Conservation (phyloP, 192 early-diverging fungal species). For the Coemansia sp. region DNA sequence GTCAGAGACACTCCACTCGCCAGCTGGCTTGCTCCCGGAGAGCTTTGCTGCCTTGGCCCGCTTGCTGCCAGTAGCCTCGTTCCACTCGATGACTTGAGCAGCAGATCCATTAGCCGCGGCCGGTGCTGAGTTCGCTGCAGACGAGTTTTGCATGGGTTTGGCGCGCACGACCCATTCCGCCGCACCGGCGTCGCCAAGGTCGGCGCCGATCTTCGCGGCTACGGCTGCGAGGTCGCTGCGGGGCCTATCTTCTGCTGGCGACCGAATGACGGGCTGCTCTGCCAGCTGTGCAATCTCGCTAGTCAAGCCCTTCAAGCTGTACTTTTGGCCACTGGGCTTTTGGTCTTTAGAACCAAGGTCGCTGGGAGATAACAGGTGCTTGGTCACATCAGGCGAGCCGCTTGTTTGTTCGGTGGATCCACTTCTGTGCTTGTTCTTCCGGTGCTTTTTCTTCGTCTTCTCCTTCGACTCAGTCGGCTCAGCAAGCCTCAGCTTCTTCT, state of each 20-base stretch:
- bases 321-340: neutral
- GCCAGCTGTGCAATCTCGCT: neutral
- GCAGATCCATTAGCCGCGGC: neutral
- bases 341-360: neutral
- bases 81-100: slow-evolving; percentile 32
- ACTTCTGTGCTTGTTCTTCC: slow-evolving; percentile 45
- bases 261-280: neutral
- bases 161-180: slow-evolving; percentile 40
- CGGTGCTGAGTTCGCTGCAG: neutral
- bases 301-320: slow-evolving; percentile 1
- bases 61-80: slow-evolving; percentile 52
- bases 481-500: slow-evolving; percentile 4
- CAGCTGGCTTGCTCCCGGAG: slow-evolving; percentile 46
- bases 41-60: slow-evolving; percentile 51
- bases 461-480: neutral
- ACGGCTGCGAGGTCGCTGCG: neutral
- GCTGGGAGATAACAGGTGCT: neutral
- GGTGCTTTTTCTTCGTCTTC: slow-evolving; percentile 33
- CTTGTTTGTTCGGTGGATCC: slow-evolving; percentile 5
- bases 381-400: neutral
- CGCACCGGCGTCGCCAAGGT: neutral
- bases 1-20: slow-evolving; percentile 43
- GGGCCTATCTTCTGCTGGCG: neutral
- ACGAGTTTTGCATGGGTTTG: neutral
- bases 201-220: slow-evolving; percentile 9